These are phyloP conservation scores for Protomyces inouyei DNA, from an alignment of 1,139 yeast species.

Conservation along the genomic window DNA sequence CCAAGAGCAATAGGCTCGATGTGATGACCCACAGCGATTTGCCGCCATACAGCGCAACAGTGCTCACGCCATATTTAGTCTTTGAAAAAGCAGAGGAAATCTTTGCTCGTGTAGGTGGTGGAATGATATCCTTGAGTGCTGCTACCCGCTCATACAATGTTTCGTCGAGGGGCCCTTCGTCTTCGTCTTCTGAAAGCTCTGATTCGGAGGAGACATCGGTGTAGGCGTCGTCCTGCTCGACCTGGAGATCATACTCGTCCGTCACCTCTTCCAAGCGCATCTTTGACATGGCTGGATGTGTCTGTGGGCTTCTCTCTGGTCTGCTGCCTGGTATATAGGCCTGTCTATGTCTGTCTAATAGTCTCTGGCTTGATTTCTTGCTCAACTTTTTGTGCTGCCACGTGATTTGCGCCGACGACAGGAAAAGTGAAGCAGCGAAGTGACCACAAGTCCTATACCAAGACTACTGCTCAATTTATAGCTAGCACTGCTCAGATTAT, in stretches of 20 bases:
- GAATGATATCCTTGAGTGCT: constrained; percentile 86
- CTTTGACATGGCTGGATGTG: constrained; percentile 1
- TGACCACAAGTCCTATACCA: no score
- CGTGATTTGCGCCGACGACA: neutral
- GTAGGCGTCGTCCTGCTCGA: constrained; percentile 6
- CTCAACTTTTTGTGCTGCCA: neutral
- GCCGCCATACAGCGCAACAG: constrained; percentile 53
- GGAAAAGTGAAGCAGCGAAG: neutral
- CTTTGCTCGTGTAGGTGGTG: constrained; percentile 74
- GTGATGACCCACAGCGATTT: constrained; percentile 78
- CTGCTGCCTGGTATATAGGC: neutral
- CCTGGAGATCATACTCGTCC: constrained; percentile 29
- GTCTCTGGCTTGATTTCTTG: neutral
- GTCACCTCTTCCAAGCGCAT: constrained; percentile 27
- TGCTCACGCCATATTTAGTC: constrained; percentile 43
- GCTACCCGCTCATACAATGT: constrained; percentile 77
- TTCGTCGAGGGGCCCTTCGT: constrained; percentile 77
- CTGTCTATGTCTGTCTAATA: neutral
- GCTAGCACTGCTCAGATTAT: neutral
- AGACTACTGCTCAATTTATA: neutral
- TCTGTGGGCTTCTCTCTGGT: neutral
- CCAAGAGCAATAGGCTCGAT: constrained; percentile 76
- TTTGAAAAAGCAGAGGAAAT: constrained; percentile 39
- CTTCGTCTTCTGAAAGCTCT: constrained; percentile 50
- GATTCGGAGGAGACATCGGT: constrained; percentile 30